Evolutionary conservation across 2,329 filamentous ascomycete species (phyloP), one percentile per base, ranked within the genome.

Genomic region (Pseudohalonectria lignicola): DNA sequence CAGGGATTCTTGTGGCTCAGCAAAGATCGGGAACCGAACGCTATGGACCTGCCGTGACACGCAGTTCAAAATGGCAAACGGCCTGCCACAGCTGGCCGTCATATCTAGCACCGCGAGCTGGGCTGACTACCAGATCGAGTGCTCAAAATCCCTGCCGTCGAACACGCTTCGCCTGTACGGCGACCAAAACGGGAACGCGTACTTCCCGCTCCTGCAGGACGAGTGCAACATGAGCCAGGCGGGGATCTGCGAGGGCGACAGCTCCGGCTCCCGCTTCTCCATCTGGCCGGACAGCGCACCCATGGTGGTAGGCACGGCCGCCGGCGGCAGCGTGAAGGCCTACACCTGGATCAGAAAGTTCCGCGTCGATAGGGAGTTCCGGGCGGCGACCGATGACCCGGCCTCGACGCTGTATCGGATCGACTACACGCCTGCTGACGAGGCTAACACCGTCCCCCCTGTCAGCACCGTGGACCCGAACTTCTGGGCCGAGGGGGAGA

Each of bases 21-120:
- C 16, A 15, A 15, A 15, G 15, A 10, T 36, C n/a, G 34, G 20
- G 21, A n/a, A n/a, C 20, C 34, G 34, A 5, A 36, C 21, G 16
- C 34, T 36, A 6, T 36, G 34, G 34, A 36, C 34, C 8, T 36
- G 34, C 34, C 34, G 34, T 25, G 34, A 36, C 34, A 36, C 34
- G 3, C 34, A 36, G 25, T 29, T 21, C 20, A 17, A 17, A 9
- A 25, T 16, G 34, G 9, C 23, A 13, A 36, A 29, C 25, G 34
- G 34, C 12, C 34, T 29, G 21, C 34, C 34, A 16, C n/a, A 29
- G 34, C 34, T 36, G 15, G 23, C 23, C 20, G 29, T 36, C 21
- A 17, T 36, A 21, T 26, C 20, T 25, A 29, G 34, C 34, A 36
- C 34, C 21, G 34, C 34, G 21, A 36, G 34, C 34, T 36, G 34